Evolutionary conservation across 176 grass and related monocot genomes (phyloP).

Genomic region (Triticum turgidum): DNA sequence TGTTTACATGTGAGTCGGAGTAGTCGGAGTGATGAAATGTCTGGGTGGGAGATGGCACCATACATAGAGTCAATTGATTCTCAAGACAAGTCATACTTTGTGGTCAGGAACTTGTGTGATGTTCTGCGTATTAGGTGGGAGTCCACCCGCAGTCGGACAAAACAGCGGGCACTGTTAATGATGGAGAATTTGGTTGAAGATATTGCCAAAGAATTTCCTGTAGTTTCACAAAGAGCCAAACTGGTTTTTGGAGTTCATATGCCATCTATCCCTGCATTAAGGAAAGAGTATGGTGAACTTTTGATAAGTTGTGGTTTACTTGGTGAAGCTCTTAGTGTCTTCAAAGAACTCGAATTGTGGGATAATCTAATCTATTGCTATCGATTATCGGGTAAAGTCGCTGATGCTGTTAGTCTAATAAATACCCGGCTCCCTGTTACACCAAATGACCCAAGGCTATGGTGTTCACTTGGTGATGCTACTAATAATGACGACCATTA

Average conservation of each 20-base stretch:
- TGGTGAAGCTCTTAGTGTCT: not conserved
- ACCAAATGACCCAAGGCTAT: not conserved
- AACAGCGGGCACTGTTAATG: not conserved
- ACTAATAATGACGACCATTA: constrained; percentile 75
- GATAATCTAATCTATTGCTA: not conserved
- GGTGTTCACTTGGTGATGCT: constrained; percentile 95
- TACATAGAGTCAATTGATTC: not conserved
- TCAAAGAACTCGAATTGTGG: not conserved
- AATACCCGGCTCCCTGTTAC: not conserved
- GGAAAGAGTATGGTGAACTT: not conserved
- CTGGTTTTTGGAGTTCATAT: not conserved
- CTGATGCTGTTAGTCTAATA: not conserved
- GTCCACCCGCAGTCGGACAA: not conserved
- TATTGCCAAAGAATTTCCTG: not conserved
- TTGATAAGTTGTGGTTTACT: not conserved
- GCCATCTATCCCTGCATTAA: not conserved
- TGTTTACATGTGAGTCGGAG: not conserved
- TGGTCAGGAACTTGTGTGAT: not conserved
- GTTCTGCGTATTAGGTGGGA: not conserved
- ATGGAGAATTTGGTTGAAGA: not conserved
- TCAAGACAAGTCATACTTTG: not conserved
- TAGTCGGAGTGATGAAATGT: not conserved
- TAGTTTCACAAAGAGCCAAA: not conserved
- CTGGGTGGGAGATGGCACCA: not conserved
- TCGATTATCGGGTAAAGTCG: not conserved